These are phyloP conservation scores for Helminthosporium solani DNA, from an alignment of 2,329 filamentous ascomycete genomes.

Conservation along the genomic window DNA sequence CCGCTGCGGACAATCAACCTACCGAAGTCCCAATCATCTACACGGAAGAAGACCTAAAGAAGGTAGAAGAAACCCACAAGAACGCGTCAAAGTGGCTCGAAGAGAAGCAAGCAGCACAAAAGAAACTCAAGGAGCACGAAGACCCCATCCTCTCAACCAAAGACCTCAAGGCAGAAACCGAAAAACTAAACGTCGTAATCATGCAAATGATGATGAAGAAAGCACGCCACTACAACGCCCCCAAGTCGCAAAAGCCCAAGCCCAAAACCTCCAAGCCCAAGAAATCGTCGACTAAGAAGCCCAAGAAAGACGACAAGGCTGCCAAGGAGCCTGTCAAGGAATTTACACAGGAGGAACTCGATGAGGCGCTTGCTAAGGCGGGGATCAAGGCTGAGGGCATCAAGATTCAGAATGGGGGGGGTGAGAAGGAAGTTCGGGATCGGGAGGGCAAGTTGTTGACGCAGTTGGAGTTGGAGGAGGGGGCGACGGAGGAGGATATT, in stretches of 20 bases:
- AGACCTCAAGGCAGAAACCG: conserved; percentile 65
- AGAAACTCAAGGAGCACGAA: conserved; percentile 67
- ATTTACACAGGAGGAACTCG: conserved; percentile 33
- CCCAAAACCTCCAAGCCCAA: conserved; percentile 34
- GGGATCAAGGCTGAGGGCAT: conserved; percentile 31
- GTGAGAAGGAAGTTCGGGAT: conserved; percentile 18
- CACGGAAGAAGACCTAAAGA: conserved; percentile 68
- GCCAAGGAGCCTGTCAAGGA: conserved; percentile 20
- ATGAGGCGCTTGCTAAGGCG: conserved; percentile 34
- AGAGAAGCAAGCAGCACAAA: conserved; percentile 69
- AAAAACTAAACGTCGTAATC: conserved; percentile 69
- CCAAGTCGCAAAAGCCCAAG: conserved; percentile 36
- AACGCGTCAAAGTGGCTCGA: conserved; percentile 72
- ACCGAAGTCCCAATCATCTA: conserved; percentile 57
- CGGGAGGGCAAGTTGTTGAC: conserved; percentile 24
- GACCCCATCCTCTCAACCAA: conserved; percentile 74
- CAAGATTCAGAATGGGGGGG: conserved; percentile 20
- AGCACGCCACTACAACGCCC: conserved; percentile 49
- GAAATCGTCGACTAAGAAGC: conserved; percentile 22
- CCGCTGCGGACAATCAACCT: conserved; percentile 25
- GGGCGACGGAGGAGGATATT: conserved; percentile 45
- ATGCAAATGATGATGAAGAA: conserved; percentile 67
- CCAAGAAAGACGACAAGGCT: conserved; percentile 37
- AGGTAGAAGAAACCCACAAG: conserved; percentile 63
- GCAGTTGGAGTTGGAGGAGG: conserved; percentile 25